These are phyloP conservation scores for Medicago truncatula DNA, from an alignment of 306 rosid genomes.

Conservation along the genomic window DNA sequence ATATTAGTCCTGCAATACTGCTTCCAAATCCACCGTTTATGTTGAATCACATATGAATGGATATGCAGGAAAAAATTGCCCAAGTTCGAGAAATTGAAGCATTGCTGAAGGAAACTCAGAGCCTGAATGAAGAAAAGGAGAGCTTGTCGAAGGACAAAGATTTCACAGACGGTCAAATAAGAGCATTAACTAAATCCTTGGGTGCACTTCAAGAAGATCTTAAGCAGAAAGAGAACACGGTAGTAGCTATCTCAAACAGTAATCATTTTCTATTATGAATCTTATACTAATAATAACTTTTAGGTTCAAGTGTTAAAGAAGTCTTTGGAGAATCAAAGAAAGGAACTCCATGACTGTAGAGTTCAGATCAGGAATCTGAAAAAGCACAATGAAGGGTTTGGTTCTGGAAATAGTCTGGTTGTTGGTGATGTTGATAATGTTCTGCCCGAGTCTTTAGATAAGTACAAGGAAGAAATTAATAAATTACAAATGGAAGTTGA, in stretches of 20 bases:
- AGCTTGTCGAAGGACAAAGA: slow-evolving; percentile 65
- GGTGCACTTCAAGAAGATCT: slow-evolving; percentile 78
- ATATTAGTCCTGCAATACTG: background rate
- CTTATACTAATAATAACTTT: slow-evolving; percentile 43
- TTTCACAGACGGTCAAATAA: slow-evolving; percentile 66
- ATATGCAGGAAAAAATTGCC: slow-evolving; percentile 73
- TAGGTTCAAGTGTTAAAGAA: slow-evolving; percentile 79
- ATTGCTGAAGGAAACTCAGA: slow-evolving; percentile 62
- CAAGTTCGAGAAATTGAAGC: slow-evolving; percentile 62
- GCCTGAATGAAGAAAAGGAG: slow-evolving; percentile 65
- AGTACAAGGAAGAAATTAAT: slow-evolving; percentile 79
- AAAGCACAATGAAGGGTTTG: slow-evolving; percentile 63
- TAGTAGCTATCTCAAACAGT: slow-evolving; percentile 45
- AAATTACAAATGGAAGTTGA: slow-evolving; percentile 74
- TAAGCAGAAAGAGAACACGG: slow-evolving; percentile 77
- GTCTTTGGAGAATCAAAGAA: slow-evolving; percentile 74
- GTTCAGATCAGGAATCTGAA: slow-evolving; percentile 79
- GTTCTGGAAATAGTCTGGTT: slow-evolving; percentile 46
- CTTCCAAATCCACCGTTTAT: background rate
- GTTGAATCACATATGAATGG: background rate
- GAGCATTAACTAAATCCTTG: slow-evolving; percentile 67
- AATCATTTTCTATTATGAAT: slow-evolving; percentile 35
- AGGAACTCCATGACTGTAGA: slow-evolving; percentile 74
- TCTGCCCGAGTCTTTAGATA: slow-evolving; percentile 56
- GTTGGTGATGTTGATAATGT: slow-evolving; percentile 49